Evolutionary conservation across 495 filamentous ascomycete species (phyloP).

Genomic region (Aeminium ludgeri): DNA sequence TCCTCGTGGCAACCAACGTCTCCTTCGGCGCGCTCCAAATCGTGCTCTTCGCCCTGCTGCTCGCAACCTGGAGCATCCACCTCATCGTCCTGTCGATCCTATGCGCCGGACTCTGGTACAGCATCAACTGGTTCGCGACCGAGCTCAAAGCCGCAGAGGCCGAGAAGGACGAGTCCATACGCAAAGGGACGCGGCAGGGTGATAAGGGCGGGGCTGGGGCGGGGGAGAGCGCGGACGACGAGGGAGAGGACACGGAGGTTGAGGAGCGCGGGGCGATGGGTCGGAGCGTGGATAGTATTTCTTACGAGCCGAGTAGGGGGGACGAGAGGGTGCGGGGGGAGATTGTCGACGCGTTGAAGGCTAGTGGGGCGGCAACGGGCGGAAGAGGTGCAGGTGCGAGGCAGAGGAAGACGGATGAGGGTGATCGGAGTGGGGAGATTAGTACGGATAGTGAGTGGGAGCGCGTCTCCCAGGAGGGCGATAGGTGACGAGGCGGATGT

Average conservation of each 20-base stretch:
- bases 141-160: constrained; percentile 54
- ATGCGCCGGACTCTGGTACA: constrained; percentile 68
- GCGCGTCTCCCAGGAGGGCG: constrained; percentile 19
- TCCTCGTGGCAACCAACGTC: constrained; percentile 78
- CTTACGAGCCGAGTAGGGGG: not conserved
- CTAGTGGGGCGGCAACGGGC: not conserved
- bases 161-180: constrained; percentile 40
- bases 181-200: constrained; percentile 24
- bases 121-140: constrained; percentile 88
- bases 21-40: constrained; percentile 73
- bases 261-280: constrained; percentile 18
- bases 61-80: constrained; percentile 75
- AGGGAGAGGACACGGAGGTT: constrained; percentile 22
- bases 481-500: constrained; percentile 13
- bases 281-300: constrained; percentile 3
- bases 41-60: constrained; percentile 55
- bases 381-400: not conserved
- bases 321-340: constrained; percentile 3
- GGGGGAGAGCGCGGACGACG: constrained; percentile 17
- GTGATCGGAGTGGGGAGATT: constrained; percentile 18
- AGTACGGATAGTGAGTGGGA: constrained; percentile 33
- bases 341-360: not conserved
- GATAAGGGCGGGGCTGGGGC: constrained; percentile 19
- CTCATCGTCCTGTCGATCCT: constrained; percentile 66
- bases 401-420: constrained; percentile 5